Percentiles rank a stretch among this genome's conserved stretches.
Evolutionary conservation across 495 filamentous ascomycete genomes (phyloP).

Genomic region (Oleoguttula mirabilis): DNA sequence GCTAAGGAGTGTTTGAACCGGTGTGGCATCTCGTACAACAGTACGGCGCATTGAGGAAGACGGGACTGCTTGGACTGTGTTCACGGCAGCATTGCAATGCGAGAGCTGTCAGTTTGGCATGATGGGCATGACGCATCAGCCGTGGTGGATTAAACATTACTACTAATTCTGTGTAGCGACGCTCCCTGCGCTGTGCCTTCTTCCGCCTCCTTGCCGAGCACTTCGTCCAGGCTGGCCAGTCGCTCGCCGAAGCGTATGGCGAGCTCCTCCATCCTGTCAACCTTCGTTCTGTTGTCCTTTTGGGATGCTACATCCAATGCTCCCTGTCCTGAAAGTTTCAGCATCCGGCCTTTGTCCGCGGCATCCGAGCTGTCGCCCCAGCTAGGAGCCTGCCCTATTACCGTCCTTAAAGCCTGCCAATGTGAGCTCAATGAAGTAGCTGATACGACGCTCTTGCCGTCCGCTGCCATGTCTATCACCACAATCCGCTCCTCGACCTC

Average conservation of each 20-base stretch:
- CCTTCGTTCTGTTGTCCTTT: neutral
- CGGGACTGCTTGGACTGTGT: no score
- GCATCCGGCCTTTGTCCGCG: conserved; percentile 22
- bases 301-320: neutral
- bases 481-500: conserved; percentile 26
- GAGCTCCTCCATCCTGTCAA: conserved; percentile 3
- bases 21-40: conserved; percentile 25
- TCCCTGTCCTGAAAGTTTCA: conserved; percentile 23
- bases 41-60: no score
- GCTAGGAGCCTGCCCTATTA: conserved; percentile 23
- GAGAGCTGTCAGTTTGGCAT: no score
- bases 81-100: no score
- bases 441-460: conserved; percentile 24
- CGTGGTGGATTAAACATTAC: no score
- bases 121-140: no score
- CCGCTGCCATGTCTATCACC: conserved; percentile 27
- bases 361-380: conserved; percentile 22
- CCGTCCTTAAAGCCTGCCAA: conserved; percentile 28
- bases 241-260: neutral
- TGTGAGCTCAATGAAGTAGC: conserved; percentile 25
- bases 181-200: no score
- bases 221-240: no score
- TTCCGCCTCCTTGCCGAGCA: no score
- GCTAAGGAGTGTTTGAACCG: conserved; percentile 36
- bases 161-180: no score